These are phyloP conservation scores for Scheffersomyces coipomensis DNA, from an alignment of 805 yeast genomes.

Conservation along the genomic window DNA sequence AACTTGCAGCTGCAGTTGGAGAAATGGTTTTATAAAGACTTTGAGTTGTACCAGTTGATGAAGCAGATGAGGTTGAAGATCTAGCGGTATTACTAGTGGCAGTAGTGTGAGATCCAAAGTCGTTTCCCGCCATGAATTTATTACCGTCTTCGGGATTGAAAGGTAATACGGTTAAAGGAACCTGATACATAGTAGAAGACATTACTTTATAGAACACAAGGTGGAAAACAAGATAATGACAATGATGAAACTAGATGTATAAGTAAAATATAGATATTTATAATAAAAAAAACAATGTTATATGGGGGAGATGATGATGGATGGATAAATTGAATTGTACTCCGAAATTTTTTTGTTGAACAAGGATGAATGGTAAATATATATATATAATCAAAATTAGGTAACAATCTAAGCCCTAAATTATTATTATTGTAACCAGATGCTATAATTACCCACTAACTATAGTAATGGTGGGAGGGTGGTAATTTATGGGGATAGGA, in stretches of 20 bases:
- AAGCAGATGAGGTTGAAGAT: background rate
- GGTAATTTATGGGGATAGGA: too few species aligned
- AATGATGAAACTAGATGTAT: background rate
- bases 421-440: too few species aligned
- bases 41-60: background rate
- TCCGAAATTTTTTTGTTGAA: too few species aligned
- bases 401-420: too few species aligned
- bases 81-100: background rate
- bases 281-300: background rate
- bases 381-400: too few species aligned
- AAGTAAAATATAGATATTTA: background rate
- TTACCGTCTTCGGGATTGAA: too few species aligned
- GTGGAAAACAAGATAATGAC: background rate
- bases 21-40: slow-evolving; percentile 2
- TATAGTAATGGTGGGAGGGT: too few species aligned
- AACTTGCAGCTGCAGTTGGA: slow-evolving; percentile 5
- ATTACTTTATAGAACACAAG: too few species aligned
- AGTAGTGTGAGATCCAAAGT: background rate
- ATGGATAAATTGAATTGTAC: too few species aligned
- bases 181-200: background rate
- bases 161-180: background rate
- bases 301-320: background rate
- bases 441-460: too few species aligned
- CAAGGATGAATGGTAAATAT: too few species aligned
- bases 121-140: too few species aligned